Conservation (phyloP, 2,329 filamentous ascomycete species). For the Penicillium hordei region DNA sequence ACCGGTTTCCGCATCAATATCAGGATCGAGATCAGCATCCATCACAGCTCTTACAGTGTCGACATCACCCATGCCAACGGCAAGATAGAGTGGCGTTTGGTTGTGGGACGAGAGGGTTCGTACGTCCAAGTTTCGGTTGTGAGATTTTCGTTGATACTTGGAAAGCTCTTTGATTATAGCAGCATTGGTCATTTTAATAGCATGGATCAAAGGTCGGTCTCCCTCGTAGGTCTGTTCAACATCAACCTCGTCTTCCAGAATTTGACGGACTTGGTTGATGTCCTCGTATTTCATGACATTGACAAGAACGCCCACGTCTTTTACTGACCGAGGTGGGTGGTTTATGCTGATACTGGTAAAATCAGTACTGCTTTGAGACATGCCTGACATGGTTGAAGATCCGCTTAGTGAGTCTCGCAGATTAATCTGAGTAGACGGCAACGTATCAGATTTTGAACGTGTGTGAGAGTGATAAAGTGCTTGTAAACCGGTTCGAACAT, state of each 20-base stretch:
- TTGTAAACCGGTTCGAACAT: neutral
- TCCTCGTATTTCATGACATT: neutral
- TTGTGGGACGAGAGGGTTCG: neutral
- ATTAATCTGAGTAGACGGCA: neutral
- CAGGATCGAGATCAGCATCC: neutral
- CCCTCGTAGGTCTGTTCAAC: neutral
- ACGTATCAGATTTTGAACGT: neutral
- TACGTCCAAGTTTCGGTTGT: neutral
- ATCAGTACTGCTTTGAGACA: neutral
- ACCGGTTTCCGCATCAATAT: too few relatives aligned
- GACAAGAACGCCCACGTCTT: neutral
- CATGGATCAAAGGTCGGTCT: neutral
- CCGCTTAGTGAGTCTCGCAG: neutral
- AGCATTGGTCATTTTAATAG: neutral
- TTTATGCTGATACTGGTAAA: neutral
- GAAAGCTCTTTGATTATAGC: neutral
- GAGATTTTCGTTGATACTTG: neutral
- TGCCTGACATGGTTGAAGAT: neutral
- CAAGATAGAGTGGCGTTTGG: conserved; percentile 2
- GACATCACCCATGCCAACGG: neutral
- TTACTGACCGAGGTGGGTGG: neutral
- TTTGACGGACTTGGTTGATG: neutral
- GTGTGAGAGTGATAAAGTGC: neutral
- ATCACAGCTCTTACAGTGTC: neutral
- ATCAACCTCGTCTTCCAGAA: neutral